Base-by-base conservation (phyloP, 371 early-diverging fungal genomes). In the Cokeromyces recurvatus region DNA sequence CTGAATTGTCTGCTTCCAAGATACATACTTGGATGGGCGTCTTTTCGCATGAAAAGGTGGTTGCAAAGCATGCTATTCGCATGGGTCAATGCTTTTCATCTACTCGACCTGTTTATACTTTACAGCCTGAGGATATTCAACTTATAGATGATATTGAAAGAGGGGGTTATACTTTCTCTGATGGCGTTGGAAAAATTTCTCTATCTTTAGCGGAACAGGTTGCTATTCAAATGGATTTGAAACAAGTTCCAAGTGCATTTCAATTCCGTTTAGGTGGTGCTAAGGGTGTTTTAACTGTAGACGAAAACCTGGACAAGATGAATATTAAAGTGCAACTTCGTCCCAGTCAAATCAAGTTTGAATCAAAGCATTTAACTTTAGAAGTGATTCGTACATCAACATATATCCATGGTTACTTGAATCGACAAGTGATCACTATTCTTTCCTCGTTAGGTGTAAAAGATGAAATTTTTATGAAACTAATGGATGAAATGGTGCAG, bases 231-330 rank as follows among this genome's bases (percentile, higher is more conserved):
- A 46, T 88, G 49, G 71, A 75, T 22, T 64, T 87, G 23, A 59
- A 59, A 31, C 42, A 55, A 0, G 44, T 68, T 0, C 92, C 92
- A 0, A 71, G 78, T 20, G 92, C 91, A 0, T 84, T 87, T 36
- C 93, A 95, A 54, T 83, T 92, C 27, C 81, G 93, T 32, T 56
- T 87, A 6, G 90, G 79, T 16, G 92, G 92, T 5, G 82, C 80
- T 15, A 94, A 94, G 65, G 94, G 94, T 16, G 84, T 87, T 0
- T 51, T 90, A 11, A 66, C 68, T 0, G 44, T 73, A 0, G 59
- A 61, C 16, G 49, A 60, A 0, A 15, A 14, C 0, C 24, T 79
- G 12, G 35, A 34, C 2, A 66, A 62, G 1, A 54, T 53, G 5
- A 34, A 52, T 29, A 54, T 83, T 0, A 48, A 65, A 44, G 54